These are phyloP conservation scores for Botrytis cinerea DNA, from an alignment of 2,329 filamentous ascomycete species.

Conservation along the genomic window DNA sequence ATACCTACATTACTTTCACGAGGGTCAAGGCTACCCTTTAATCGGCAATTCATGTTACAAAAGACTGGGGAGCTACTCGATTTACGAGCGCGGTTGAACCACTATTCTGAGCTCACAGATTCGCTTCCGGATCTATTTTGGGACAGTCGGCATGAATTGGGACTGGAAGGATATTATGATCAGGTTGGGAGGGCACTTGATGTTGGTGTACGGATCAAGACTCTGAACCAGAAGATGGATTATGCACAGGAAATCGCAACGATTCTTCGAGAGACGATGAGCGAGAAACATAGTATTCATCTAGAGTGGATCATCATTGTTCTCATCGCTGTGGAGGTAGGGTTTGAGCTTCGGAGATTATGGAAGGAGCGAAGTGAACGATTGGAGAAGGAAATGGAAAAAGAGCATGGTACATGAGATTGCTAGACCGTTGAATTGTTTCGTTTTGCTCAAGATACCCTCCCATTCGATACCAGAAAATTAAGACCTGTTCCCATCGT, in stretches of 20 bases:
- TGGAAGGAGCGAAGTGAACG: conserved; percentile 37
- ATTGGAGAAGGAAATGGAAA: conserved; percentile 6
- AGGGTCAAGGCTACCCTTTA: conserved; percentile 63
- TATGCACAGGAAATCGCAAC: conserved; percentile 94
- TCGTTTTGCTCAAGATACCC: conserved; percentile 11
- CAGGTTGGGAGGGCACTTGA: conserved; percentile 88
- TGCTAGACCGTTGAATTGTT: neutral
- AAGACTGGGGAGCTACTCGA: conserved; percentile 92
- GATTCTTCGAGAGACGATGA: conserved; percentile 83
- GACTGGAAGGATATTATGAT: conserved; percentile 92
- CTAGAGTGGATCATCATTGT: conserved; percentile 96
- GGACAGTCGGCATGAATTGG: conserved; percentile 86
- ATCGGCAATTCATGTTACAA: conserved; percentile 77
- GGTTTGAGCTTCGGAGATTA: conserved; percentile 73
- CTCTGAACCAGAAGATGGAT: conserved; percentile 95
- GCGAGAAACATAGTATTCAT: conserved; percentile 83
- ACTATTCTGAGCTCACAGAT: conserved; percentile 96
- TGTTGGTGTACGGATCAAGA: conserved; percentile 85
- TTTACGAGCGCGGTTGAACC: conserved; percentile 88
- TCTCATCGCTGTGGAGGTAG: conserved; percentile 88
- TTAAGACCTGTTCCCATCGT: neutral
- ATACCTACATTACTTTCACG: conserved; percentile 78
- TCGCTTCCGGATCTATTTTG: conserved; percentile 95
- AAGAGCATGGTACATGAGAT: neutral
- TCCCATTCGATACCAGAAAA: neutral